phyloP scores from a whole-genome alignment of 768 basidiomycete genomes.

The Mycena polygramma region DNA sequence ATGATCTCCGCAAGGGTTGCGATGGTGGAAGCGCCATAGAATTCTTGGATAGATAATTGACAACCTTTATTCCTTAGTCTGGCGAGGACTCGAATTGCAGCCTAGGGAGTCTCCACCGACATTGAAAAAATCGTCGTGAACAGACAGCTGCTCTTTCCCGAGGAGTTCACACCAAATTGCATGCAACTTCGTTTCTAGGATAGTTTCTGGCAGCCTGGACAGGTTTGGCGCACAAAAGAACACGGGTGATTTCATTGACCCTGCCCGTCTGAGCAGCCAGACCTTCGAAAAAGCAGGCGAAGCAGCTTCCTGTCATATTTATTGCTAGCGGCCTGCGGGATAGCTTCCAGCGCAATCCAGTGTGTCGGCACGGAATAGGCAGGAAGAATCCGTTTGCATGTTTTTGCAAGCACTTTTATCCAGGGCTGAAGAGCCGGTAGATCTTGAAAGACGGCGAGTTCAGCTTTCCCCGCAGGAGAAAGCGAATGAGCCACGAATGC shows the following conservation, averaged over 20 bases:
- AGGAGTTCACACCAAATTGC: slow-evolving; percentile 8
- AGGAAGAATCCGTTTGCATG: slow-evolving; percentile 14
- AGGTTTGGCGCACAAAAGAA: slow-evolving; percentile 19
- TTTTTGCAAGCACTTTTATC: slow-evolving; percentile 1
- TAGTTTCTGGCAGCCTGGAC: not conserved
- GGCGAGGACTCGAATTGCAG: slow-evolving; percentile 15
- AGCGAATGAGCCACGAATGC: slow-evolving; percentile 10
- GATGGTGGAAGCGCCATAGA: slow-evolving; percentile 13
- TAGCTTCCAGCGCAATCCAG: slow-evolving; percentile 11
- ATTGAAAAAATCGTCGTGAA: slow-evolving; percentile 20
- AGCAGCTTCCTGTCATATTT: slow-evolving; percentile 13
- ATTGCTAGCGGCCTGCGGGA: slow-evolving; percentile 16
- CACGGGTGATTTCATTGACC: slow-evolving; percentile 16
- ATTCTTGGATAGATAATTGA: slow-evolving; percentile 15
- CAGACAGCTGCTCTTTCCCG: slow-evolving; percentile 6
- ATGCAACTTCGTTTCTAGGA: slow-evolving; percentile 12
- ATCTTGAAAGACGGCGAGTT: slow-evolving; percentile 7
- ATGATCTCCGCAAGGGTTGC: slow-evolving; percentile 15
- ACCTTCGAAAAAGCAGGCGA: slow-evolving; percentile 7
- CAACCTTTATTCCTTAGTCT: slow-evolving; percentile 10
- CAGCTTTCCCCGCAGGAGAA: slow-evolving; percentile 1
- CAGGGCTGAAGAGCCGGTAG: slow-evolving; percentile 7
- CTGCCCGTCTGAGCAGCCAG: not conserved
- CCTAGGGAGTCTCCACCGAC: slow-evolving; percentile 10
- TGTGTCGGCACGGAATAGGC: slow-evolving; percentile 10